Percentiles rank a stretch among this genome's conserved stretches.
These are phyloP conservation scores for Tricholoma furcatifolium DNA, from an alignment of 768 basidiomycete genomes.

Conservation along the genomic window DNA sequence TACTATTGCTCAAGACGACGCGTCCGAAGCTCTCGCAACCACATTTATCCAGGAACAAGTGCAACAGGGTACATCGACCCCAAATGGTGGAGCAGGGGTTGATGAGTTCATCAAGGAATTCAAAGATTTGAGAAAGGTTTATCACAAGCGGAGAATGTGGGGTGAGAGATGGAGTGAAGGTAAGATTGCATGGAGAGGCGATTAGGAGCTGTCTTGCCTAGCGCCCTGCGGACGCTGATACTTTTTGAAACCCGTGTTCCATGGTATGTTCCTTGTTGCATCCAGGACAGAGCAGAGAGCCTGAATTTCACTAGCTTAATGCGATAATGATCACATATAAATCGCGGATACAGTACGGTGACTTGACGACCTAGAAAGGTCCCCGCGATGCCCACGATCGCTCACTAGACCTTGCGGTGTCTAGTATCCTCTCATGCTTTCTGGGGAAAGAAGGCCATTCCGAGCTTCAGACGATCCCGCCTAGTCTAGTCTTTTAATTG, in stretches of 20 bases:
- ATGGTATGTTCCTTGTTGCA: background rate
- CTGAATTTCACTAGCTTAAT: background rate
- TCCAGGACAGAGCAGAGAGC: background rate
- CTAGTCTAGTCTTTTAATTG: too few relatives aligned
- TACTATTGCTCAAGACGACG: conserved; percentile 86
- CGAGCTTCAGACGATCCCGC: too few relatives aligned
- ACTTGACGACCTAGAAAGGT: too few relatives aligned
- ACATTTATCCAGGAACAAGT: conserved; percentile 69
- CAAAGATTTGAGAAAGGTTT: conserved; percentile 83
- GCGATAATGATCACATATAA: too few relatives aligned
- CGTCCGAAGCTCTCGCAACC: conserved; percentile 82
- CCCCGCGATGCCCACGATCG: too few relatives aligned
- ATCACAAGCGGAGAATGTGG: conserved; percentile 93
- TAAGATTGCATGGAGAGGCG: conserved; percentile 83
- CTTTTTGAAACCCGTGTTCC: background rate
- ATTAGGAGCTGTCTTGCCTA: conserved; percentile 28
- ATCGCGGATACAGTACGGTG: too few relatives aligned
- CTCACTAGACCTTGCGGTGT: too few relatives aligned
- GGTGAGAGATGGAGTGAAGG: conserved; percentile 83
- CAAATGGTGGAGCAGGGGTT: conserved; percentile 53
- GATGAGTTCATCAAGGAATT: conserved; percentile 89
- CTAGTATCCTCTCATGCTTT: too few relatives aligned
- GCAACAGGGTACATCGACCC: conserved; percentile 32
- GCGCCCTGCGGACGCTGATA: background rate
- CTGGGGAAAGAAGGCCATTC: too few relatives aligned